Evolutionary conservation across 176 grass and related monocot genomes (phyloP), one percentile per base, ranked within the genome.

Genomic region (Alopecurus myosuroides): DNA sequence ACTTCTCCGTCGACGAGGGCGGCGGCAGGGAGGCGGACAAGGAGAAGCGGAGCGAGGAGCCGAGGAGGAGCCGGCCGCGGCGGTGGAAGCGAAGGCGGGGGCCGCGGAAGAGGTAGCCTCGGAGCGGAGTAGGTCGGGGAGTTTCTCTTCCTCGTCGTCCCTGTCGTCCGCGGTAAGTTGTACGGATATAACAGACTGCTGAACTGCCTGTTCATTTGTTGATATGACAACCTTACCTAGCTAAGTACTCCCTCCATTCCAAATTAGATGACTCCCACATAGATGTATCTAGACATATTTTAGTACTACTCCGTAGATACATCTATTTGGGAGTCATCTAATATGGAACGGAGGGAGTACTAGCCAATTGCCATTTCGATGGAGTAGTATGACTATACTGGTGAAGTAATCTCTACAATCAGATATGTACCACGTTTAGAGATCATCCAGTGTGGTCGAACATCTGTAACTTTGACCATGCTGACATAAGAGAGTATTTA

Each of bases 1-100:
- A 88, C 88, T 95, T 90, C 77, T 92, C 93, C 26, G 69, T 62
- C n/a, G 86, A 88, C 28, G 88, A 86, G 28, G 84, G 77, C 6
- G 87, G 65, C 3, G 84, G 74, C 26, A 85, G 65, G 15, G 86
- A 88, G 10, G 60, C 12, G 60, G 90, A 95, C 3, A 74, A 35
- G 56, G 88, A 88, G 57, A 92, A 90, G 71, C 61, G 65, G 71
- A 11, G 70, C 37, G 90, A 85, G 25, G 52, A 85, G 85, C 76
- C 82, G 75, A 28, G 77, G 88, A 86, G 78, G 85, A 85, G 58
- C 36, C 88, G 7, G 63, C 78, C 3, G 76, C 48, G 85, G 52
- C 86, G 4, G 82, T 78, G 13, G 89, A 91, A 61, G 8, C 87
- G 0, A 79, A 86, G 61, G 85, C 75, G 50, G 89, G 71, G 37